These are phyloP conservation scores for Symbiotaphrina buchneri DNA, from an alignment of 495 filamentous ascomycete genomes.

Conservation along the genomic window DNA sequence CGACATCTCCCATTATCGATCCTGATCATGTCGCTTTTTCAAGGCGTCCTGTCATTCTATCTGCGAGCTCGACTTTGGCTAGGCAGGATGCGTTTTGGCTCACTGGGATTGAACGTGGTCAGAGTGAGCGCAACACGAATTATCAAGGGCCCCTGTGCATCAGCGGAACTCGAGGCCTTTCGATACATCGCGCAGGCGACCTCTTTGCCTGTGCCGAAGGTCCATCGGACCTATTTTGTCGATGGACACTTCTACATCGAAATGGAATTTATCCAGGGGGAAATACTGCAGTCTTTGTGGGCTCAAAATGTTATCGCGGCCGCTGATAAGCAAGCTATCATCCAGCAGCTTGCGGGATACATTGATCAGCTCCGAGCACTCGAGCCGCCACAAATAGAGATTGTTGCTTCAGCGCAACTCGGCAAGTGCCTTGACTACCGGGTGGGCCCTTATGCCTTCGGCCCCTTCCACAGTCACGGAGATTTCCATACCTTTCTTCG, in stretches of 20 bases:
- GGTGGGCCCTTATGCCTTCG: neutral
- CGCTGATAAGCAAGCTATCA: neutral
- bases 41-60: no score
- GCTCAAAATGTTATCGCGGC: neutral
- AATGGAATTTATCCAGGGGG: constrained; percentile 3
- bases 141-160: no score
- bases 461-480: constrained; percentile 5
- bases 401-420: neutral
- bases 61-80: no score
- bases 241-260: constrained; percentile 1
- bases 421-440: neutral
- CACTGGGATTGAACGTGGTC: no score
- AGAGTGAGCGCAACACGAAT: no score
- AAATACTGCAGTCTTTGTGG: neutral
- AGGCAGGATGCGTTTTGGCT: no score
- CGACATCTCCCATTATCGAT: no score
- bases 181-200: no score
- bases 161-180: no score
- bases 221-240: neutral
- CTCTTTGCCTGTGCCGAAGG: constrained; percentile 2
- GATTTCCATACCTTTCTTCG: constrained; percentile 5
- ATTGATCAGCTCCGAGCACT: neutral
- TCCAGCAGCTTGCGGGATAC: neutral
- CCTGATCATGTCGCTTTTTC: no score
- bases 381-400: neutral